Percentiles rank a stretch among this genome's conserved stretches.
phyloP scores from a whole-genome alignment of 2,329 filamentous ascomycete species.

The Stagonosporopsis tanaceti region DNA sequence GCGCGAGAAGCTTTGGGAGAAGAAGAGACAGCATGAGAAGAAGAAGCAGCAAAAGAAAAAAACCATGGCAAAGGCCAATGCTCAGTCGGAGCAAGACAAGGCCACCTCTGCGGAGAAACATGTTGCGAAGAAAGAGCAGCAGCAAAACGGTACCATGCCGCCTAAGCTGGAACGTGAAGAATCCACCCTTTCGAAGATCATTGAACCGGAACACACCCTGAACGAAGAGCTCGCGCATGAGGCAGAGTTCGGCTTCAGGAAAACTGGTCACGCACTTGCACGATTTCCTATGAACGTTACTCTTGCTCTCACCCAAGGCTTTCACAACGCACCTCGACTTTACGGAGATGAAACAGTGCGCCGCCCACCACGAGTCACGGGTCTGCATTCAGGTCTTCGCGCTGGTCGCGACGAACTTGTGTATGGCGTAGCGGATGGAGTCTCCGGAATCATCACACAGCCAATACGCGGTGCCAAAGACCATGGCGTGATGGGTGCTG shows the following conservation, averaged over 20 bases:
- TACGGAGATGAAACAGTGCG: constrained; percentile 76
- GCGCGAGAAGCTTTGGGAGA: constrained; percentile 60
- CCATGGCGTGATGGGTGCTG: constrained; percentile 63
- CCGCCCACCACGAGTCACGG: constrained; percentile 68
- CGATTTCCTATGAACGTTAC: constrained; percentile 68
- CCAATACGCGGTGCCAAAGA: constrained; percentile 66
- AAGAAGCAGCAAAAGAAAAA: constrained; percentile 40
- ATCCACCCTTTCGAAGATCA: constrained; percentile 41
- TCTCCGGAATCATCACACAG: constrained; percentile 68
- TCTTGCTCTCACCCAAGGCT: constrained; percentile 70
- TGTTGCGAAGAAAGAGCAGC: constrained; percentile 20
- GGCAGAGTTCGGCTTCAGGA: constrained; percentile 61
- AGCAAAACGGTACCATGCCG: constrained; percentile 25
- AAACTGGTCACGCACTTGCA: constrained; percentile 61
- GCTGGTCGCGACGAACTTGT: constrained; percentile 69
- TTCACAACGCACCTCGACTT: constrained; percentile 74
- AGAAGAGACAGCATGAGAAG: constrained; percentile 51
- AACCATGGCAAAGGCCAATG: constrained; percentile 31
- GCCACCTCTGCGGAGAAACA: constrained; percentile 19
- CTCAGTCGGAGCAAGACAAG: constrained; percentile 8
- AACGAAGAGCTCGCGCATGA: constrained; percentile 55
- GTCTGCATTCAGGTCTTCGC: constrained; percentile 67
- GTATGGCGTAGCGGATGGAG: constrained; percentile 71
- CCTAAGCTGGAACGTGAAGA: constrained; percentile 32
- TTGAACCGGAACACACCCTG: constrained; percentile 44